Evolutionary conservation across 768 basidiomycete species (phyloP).

Genomic region (Boletus edulis): DNA sequence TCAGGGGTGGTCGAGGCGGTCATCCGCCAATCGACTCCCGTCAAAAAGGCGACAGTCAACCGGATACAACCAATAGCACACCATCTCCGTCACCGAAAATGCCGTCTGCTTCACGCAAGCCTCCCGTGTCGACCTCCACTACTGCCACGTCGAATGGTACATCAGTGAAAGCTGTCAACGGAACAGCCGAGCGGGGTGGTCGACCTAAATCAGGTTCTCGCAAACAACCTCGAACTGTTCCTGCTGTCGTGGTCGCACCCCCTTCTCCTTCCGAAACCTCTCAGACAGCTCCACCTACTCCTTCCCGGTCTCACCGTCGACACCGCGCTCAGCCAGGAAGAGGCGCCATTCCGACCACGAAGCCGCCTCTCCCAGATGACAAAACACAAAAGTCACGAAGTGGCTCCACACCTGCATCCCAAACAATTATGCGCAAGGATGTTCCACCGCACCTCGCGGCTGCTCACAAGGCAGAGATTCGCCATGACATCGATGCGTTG

Average conservation of each 20-base stretch:
- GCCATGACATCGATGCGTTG: constrained; percentile 68
- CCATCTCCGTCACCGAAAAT: constrained; percentile 20
- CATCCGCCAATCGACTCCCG: constrained; percentile 23
- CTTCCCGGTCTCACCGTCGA: constrained; percentile 47
- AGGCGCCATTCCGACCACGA: constrained; percentile 11
- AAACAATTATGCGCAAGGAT: constrained; percentile 46
- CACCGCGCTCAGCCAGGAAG: constrained; percentile 46
- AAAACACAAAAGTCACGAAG: constrained; percentile 36
- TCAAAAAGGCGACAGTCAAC: constrained; percentile 23
- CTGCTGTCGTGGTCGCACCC: constrained; percentile 20
- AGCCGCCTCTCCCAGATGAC: constrained; percentile 18
- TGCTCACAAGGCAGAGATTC: constrained; percentile 44
- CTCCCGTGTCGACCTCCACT: constrained; percentile 10
- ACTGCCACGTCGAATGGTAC: constrained; percentile 19
- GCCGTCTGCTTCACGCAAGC: constrained; percentile 15
- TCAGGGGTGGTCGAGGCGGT: constrained; percentile 26
- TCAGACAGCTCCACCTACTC: constrained; percentile 27
- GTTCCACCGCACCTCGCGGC: constrained; percentile 54
- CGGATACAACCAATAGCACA: constrained; percentile 18
- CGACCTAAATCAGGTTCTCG: constrained; percentile 24
- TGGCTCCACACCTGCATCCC: constrained; percentile 19
- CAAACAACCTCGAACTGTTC: constrained; percentile 20
- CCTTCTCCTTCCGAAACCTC: constrained; percentile 20
- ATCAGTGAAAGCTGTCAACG: constrained; percentile 22
- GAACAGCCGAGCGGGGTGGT: constrained; percentile 17